Percentiles rank a stretch among this genome's conserved stretches.
phyloP scores from a whole-genome alignment of 495 filamentous ascomycete species.

The Glonium stellatum region DNA sequence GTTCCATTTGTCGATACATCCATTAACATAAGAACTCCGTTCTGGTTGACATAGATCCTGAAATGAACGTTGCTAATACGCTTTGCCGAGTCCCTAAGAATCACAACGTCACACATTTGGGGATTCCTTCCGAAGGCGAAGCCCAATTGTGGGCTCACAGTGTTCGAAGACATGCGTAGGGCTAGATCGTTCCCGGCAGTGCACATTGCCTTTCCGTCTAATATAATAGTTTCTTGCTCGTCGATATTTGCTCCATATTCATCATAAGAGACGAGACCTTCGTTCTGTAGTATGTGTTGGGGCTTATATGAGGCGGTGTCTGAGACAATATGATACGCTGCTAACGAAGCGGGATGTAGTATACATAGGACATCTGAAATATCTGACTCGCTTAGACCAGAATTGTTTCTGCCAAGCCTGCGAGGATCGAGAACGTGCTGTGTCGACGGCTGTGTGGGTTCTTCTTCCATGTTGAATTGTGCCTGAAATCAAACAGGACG shows the following conservation, averaged over 20 bases:
- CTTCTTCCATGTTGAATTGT: conserved; percentile 31
- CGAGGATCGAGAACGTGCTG: conserved; percentile 76
- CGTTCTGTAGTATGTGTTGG: conserved; percentile 50
- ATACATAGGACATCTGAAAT: conserved; percentile 84
- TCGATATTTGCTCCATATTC: conserved; percentile 41
- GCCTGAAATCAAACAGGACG: conserved; percentile 19
- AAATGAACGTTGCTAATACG: conserved; percentile 87
- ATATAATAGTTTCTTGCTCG: conserved; percentile 48
- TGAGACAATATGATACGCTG: conserved; percentile 61
- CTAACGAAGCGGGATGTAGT: conserved; percentile 67
- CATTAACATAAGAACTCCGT: conserved; percentile 79
- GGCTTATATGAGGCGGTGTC: conserved; percentile 44
- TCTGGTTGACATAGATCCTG: conserved; percentile 74
- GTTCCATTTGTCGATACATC: conserved; percentile 93
- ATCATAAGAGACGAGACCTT: conserved; percentile 4
- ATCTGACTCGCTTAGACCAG: conserved; percentile 71
- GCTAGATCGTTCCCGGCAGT: conserved; percentile 55
- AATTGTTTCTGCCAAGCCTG: conserved; percentile 65
- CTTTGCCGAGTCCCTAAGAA: conserved; percentile 46
- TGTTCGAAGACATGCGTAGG: conserved; percentile 64
- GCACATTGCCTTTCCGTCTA: conserved; percentile 25
- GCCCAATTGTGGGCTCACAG: conserved; percentile 57
- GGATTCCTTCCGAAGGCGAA: conserved; percentile 80
- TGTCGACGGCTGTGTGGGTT: conserved; percentile 61
- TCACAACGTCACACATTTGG: conserved; percentile 63